Evolutionary conservation across 257 asterid genomes (phyloP).

Genomic region (Handroanthus guayacan): DNA sequence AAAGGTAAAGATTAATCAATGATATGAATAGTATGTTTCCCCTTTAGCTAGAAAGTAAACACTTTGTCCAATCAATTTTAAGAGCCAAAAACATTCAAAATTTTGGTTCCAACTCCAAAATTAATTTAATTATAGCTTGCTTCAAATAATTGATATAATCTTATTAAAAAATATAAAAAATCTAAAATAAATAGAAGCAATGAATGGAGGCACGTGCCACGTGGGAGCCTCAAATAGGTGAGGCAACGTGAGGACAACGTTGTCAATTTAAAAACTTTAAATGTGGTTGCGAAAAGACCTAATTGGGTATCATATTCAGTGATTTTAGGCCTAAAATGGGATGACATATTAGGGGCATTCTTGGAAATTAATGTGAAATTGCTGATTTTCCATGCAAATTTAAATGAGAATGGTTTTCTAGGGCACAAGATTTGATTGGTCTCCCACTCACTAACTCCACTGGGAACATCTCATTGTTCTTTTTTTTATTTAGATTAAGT

Average conservation of each 20-base stretch:
- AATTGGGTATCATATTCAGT: constrained; percentile 17
- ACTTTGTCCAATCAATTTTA: too few relatives aligned
- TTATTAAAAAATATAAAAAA: too few relatives aligned
- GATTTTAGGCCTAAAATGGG: neutral
- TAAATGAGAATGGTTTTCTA: neutral
- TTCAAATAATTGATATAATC: neutral
- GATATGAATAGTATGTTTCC: too few relatives aligned
- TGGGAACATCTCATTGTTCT: too few relatives aligned
- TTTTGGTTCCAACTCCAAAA: too few relatives aligned
- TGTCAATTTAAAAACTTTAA: neutral
- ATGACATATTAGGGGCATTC: neutral
- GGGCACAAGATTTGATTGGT: neutral
- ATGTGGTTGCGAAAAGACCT: constrained; percentile 5
- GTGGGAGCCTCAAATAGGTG: constrained; percentile 20
- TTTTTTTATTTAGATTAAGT: too few relatives aligned
- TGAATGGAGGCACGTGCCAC: constrained; percentile 29
- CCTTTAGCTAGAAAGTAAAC: too few relatives aligned
- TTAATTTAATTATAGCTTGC: too few relatives aligned
- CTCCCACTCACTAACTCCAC: neutral
- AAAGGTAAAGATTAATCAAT: too few relatives aligned
- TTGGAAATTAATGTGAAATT: neutral
- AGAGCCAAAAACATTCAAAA: too few relatives aligned
- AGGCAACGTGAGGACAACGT: constrained; percentile 23
- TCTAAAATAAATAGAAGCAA: neutral
- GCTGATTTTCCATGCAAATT: neutral